Base-by-base conservation (phyloP, 768 basidiomycete species). In the Xerocomellus amylosporus region DNA sequence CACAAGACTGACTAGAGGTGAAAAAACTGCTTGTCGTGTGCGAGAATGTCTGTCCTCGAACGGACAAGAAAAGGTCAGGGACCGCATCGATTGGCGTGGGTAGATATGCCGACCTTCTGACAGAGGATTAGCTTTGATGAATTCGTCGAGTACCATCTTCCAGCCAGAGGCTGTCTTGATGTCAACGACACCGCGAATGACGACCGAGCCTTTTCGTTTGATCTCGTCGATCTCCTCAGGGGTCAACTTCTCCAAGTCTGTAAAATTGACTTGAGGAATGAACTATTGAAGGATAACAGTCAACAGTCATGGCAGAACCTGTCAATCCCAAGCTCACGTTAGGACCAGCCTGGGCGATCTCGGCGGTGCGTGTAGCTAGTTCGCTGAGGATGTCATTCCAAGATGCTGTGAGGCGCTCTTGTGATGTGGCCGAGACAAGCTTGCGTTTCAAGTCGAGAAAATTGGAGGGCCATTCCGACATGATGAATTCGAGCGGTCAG, bases 21-120 rank as follows among this genome's bases (percentile, higher is more conserved):
- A 70, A 85, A 88, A 70, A 90, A 87, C 60, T 89, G 87, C 48
- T 84, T 87, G 59, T 88, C 71, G n/a, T 77, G 59, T 6, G 56
- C 74, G 0, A 86, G 85, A 31, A 75, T 50, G 17, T 85, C 84
- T 86, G 39, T 17, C 10, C 30, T 1, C 36, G 20, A 15, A 55
- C 3, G 9, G 8, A 0, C n/a, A 44, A 22, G 10, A 30, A 26
- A 45, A 45, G 0, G 44, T 46, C 48, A 22, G 26, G 34, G 4
- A n/a, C n/a, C 20, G 14, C 15, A 26, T 54, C n/a, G 10, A 10
- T 34, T 15, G 7, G 8, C 13, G 8, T 28, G 41, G 19, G 26
- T 22, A 51, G 22, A 14, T 15, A 14, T 40, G 8, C 58, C 17
- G 19, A 81, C 85, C 87, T 64, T 80, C 74, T 3, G 77, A 77